phyloP scores from a whole-genome alignment of 345 rosid genomes.

The Linum trigynum region DNA sequence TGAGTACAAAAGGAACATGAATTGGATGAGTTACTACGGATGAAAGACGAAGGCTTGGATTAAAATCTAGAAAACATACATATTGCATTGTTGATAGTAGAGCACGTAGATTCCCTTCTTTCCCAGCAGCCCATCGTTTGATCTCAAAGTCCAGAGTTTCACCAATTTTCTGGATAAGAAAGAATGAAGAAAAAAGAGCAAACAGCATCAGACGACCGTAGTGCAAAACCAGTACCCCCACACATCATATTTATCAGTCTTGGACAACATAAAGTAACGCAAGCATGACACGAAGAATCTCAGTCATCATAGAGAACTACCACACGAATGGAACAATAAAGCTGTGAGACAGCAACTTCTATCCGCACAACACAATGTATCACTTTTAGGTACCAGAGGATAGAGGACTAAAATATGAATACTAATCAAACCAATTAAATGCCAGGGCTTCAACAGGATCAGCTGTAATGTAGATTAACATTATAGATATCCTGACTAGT shows the following conservation, averaged over 20 bases:
- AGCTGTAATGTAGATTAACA: no score
- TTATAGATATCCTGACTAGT: no score
- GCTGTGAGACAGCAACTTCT: no score
- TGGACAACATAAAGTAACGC: not conserved
- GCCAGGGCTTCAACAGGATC: no score
- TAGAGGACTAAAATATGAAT: no score
- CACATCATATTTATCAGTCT: not conserved
- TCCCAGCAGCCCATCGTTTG: constrained; percentile 43
- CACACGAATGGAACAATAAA: not conserved
- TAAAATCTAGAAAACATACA: not conserved
- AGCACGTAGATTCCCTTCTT: constrained; percentile 10
- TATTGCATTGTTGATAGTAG: constrained; percentile 10
- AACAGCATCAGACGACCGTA: not conserved
- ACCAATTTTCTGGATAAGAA: constrained; percentile 55
- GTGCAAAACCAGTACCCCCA: not conserved
- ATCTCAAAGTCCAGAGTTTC: constrained; percentile 83
- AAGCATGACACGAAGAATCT: not conserved
- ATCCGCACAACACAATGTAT: no score
- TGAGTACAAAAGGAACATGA: not conserved
- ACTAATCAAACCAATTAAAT: no score
- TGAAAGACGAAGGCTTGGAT: not conserved
- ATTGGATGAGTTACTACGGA: not conserved
- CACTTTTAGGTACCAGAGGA: no score
- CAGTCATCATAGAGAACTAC: not conserved
- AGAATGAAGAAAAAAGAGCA: not conserved